Conservation (phyloP, 2,329 filamentous ascomycete genomes). For the Pseudopyrenochaeta lycopersici region DNA sequence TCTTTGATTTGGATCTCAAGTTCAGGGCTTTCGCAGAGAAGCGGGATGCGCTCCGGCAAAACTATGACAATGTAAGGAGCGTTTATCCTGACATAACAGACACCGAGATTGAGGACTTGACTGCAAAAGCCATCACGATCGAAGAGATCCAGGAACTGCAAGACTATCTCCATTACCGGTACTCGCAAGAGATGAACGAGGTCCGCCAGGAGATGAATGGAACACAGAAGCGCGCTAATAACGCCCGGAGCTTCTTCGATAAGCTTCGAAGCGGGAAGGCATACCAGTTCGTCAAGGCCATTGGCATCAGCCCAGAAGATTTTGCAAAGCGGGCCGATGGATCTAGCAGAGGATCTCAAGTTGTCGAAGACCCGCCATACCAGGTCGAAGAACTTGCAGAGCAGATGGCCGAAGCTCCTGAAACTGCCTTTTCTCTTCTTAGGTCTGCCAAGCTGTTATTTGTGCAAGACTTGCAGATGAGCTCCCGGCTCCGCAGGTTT, state of each 20-base stretch:
- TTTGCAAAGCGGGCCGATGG: slow-evolving; percentile 87
- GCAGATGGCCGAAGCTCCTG: slow-evolving; percentile 58
- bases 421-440: slow-evolving; percentile 78
- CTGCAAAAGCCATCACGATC: slow-evolving; percentile 81
- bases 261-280: slow-evolving; percentile 82
- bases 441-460: slow-evolving; percentile 86
- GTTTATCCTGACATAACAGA: slow-evolving; percentile 70
- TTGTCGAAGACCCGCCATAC: slow-evolving; percentile 80
- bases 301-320: slow-evolving; percentile 88
- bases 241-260: slow-evolving; percentile 81
- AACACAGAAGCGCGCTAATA: slow-evolving; percentile 81
- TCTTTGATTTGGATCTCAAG: slow-evolving; percentile 93
- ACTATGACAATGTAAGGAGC: slow-evolving; percentile 75
- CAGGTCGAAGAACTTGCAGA: slow-evolving; percentile 90
- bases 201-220: slow-evolving; percentile 72
- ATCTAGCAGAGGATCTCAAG: slow-evolving; percentile 70
- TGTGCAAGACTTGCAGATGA: slow-evolving; percentile 87
- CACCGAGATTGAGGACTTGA: slow-evolving; percentile 79
- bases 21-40: slow-evolving; percentile 94
- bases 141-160: slow-evolving; percentile 97
- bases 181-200: slow-evolving; percentile 84
- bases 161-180: slow-evolving; percentile 96
- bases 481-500: slow-evolving; percentile 87
- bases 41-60: slow-evolving; percentile 82
- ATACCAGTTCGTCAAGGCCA: slow-evolving; percentile 84